These are phyloP conservation scores for Effrenium voratum DNA, from an alignment of 73 alveolate genomes.

Conservation along the genomic window DNA sequence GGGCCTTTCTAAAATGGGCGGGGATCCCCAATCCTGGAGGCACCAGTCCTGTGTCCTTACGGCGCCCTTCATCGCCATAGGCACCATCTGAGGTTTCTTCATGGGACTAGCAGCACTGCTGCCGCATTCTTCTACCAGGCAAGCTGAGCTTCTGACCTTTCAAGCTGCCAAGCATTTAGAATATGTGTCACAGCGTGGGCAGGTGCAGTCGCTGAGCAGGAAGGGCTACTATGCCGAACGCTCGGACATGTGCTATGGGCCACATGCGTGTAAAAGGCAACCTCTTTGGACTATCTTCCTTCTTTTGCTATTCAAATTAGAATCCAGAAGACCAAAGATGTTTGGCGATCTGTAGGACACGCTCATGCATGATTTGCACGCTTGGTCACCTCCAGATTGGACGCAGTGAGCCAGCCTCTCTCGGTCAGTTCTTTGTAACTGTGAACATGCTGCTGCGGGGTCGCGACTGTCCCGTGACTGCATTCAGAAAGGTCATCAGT, in stretches of 20 bases:
- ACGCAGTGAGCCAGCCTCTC: too few species aligned
- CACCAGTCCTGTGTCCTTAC: too few species aligned
- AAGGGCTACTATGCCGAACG: slow-evolving; percentile 45
- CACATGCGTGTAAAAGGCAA: background rate
- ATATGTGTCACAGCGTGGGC: too few species aligned
- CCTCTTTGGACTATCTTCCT: background rate
- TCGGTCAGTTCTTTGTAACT: too few species aligned
- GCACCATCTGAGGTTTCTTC: slow-evolving; percentile 3
- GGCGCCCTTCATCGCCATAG: background rate
- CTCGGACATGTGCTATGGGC: background rate
- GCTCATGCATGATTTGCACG: too few species aligned
- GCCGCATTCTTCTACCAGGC: slow-evolving; percentile 92
- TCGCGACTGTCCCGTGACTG: background rate
- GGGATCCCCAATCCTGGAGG: too few species aligned
- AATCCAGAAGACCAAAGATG: too few species aligned
- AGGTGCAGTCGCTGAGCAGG: slow-evolving; percentile 67
- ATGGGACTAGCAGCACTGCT: slow-evolving; percentile 93
- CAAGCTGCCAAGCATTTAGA: background rate
- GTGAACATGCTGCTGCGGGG: background rate
- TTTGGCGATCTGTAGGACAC: too few species aligned
- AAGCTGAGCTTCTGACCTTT: background rate
- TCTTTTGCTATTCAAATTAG: too few species aligned
- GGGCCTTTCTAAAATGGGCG: too few species aligned
- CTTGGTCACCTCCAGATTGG: too few species aligned
- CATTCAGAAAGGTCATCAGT: slow-evolving; percentile 36